Evolutionary conservation across 768 basidiomycete species (phyloP), one percentile per base, ranked within the genome.

Genomic region (Phanerochaete carnosa): DNA sequence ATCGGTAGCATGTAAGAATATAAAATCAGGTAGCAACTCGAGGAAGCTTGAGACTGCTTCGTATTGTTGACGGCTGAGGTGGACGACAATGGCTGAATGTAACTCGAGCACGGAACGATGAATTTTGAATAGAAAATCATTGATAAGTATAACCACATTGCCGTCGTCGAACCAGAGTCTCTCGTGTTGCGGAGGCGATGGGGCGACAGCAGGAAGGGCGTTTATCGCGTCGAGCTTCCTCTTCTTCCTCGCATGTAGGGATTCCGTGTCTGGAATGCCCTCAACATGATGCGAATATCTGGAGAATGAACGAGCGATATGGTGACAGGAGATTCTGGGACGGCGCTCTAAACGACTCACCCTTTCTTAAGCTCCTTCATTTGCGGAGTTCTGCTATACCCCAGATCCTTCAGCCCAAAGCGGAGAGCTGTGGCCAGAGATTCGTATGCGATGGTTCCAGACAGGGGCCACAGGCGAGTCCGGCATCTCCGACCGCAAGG

Each of bases 31-130:
- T n/a, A 47, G 46, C 46, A n/a, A n/a, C n/a, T n/a, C n/a, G n/a
- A 47, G 22, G 46, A 47, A 23, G 46, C 22, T 76, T 74, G 55
- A 75, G 46, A 23, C 15, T 3, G n/a, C n/a, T n/a, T n/a, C n/a
- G n/a, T n/a, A n/a, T n/a, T n/a, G n/a, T n/a, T n/a, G n/a, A n/a
- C n/a, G n/a, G n/a, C n/a, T n/a, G n/a, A n/a, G n/a, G n/a, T n/a
- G n/a, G n/a, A n/a, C n/a, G n/a, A 49, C 9, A 19, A 49, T 29
- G 25, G 9, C 5, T 6, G 47, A 49, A 26, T 49, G 47, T 29
- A 12, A 19, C 22, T 11, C 11, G 3, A 49, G 23, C 7, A 49
- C 47, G 5, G 47, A 49, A 49, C 47, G 25, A 49, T 49, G 47
- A 19, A 49, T 5, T 25, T 25, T 49, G 28, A 49, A 49, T 5